A percentile compares a stretch with the other conserved stretches of the same genome.
Evolutionary conservation across 192 early-diverging fungal genomes (phyloP).

Genomic region (Coemansia sp.): DNA sequence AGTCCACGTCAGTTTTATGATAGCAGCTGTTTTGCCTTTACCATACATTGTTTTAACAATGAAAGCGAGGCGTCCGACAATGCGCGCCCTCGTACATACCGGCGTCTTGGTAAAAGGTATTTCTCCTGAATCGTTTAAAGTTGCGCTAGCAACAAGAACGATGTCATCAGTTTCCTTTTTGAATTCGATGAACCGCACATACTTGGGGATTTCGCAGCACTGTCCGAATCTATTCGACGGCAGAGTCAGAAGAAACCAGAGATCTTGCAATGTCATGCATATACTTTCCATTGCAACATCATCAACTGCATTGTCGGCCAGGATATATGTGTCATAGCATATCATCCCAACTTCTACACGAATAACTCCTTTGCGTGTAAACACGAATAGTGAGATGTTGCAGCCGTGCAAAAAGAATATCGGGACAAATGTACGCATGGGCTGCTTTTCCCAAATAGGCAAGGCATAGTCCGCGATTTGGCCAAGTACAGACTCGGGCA

Average conservation of each 20-base stretch:
- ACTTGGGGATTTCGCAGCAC: background rate
- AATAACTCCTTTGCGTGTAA: conserved; percentile 13
- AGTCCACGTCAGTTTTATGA: conserved; percentile 17
- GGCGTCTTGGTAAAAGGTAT: background rate
- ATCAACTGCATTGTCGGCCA: background rate
- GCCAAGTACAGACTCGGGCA: conserved; percentile 4
- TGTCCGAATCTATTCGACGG: conserved; percentile 3
- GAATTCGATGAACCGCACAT: background rate
- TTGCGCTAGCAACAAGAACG: background rate
- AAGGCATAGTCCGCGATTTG: conserved; percentile 32
- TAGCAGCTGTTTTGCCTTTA: background rate
- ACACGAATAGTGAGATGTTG: conserved; percentile 15
- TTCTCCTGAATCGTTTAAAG: background rate
- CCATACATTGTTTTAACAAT: background rate
- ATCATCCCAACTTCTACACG: conserved; percentile 3
- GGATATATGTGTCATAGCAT: background rate
- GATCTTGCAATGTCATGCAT: background rate
- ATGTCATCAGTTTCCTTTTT: background rate
- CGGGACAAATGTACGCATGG: conserved; percentile 14
- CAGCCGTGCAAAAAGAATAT: conserved; percentile 15
- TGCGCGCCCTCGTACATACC: background rate
- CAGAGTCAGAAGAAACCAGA: conserved; percentile 10
- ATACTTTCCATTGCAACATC: background rate
- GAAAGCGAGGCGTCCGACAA: background rate
- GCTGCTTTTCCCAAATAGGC: conserved; percentile 12